phyloP scores from a whole-genome alignment of 1,284 basidiomycete genomes.

The Chalciporus sp. region DNA sequence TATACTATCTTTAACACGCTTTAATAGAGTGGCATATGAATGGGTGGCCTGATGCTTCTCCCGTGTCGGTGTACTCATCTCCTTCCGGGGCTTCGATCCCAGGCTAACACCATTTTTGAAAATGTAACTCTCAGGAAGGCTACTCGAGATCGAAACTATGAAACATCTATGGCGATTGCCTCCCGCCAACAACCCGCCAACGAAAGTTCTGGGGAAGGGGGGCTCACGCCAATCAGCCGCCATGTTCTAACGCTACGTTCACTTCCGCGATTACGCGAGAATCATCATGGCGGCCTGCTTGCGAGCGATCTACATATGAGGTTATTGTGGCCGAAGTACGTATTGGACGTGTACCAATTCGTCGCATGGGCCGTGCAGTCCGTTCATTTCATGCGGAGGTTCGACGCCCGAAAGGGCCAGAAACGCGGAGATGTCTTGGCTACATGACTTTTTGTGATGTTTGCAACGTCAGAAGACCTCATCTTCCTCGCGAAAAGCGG shows the following conservation, averaged over 20 bases:
- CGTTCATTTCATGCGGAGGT: conserved; percentile 36
- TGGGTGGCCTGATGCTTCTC: conserved; percentile 1
- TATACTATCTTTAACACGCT: conserved; percentile 3
- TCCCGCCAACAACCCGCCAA: conserved; percentile 2
- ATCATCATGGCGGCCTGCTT: conserved; percentile 11
- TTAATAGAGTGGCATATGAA: background rate
- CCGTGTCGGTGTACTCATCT: conserved; percentile 2
- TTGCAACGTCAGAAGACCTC: conserved; percentile 21
- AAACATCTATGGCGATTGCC: background rate
- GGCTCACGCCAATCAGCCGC: background rate
- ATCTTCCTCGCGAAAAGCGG: conserved; percentile 16
- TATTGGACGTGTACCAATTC: conserved; percentile 17
- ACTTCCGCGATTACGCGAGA: conserved; percentile 35
- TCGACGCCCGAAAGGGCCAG: conserved; percentile 29
- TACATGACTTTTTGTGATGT: conserved; percentile 17
- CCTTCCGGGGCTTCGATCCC: conserved; percentile 3
- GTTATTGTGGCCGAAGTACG: conserved; percentile 25
- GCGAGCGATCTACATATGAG: conserved; percentile 28
- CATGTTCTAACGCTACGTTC: conserved; percentile 11
- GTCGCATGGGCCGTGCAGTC: conserved; percentile 22
- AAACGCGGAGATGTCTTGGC: conserved; percentile 32
- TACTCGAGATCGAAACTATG: background rate
- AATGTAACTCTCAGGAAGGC: background rate
- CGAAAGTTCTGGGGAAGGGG: conserved; percentile 3
- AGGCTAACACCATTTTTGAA: background rate